These are phyloP conservation scores for Tricladium varicosporioides DNA, from an alignment of 2,329 filamentous ascomycete species.

Conservation along the genomic window DNA sequence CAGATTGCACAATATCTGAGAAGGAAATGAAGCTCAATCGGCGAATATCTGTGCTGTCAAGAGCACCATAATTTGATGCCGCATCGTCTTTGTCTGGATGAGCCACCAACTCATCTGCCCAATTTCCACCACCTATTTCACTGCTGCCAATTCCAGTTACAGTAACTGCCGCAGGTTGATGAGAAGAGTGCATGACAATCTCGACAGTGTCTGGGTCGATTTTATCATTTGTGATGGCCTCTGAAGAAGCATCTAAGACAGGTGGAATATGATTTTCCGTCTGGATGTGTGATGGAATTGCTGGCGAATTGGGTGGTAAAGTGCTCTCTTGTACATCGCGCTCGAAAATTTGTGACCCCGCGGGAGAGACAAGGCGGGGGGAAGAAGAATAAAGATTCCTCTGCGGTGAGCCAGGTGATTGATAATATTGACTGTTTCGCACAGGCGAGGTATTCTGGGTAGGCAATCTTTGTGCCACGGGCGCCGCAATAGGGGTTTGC, in stretches of 20 bases:
- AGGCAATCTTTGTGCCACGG: conserved; percentile 31
- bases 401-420: conserved; percentile 56
- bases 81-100: conserved; percentile 56
- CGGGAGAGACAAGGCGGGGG: conserved; percentile 74
- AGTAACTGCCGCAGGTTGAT: conserved; percentile 73
- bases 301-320: conserved; percentile 67
- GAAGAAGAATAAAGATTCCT: conserved; percentile 66
- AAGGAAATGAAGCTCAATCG: conserved; percentile 95
- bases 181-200: conserved; percentile 82
- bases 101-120: conserved; percentile 47
- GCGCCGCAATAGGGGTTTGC: conserved; percentile 26
- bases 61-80: conserved; percentile 71
- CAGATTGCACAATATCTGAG: conserved; percentile 87
- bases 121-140: conserved; percentile 34
- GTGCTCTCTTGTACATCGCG: conserved; percentile 85
- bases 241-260: conserved; percentile 85
- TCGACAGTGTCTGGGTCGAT: conserved; percentile 87
- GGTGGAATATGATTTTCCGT: conserved; percentile 93
- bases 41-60: conserved; percentile 76
- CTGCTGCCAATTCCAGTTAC: conserved; percentile 52
- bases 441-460: conserved; percentile 42
- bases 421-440: conserved; percentile 40
- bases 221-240: conserved; percentile 84
- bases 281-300: conserved; percentile 90
- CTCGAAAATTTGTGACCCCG: conserved; percentile 83